A percentile compares a stretch with the other conserved stretches of the same genome.
phyloP scores from a whole-genome alignment of 1,139 yeast species.

The Suhomyces terraborum region DNA sequence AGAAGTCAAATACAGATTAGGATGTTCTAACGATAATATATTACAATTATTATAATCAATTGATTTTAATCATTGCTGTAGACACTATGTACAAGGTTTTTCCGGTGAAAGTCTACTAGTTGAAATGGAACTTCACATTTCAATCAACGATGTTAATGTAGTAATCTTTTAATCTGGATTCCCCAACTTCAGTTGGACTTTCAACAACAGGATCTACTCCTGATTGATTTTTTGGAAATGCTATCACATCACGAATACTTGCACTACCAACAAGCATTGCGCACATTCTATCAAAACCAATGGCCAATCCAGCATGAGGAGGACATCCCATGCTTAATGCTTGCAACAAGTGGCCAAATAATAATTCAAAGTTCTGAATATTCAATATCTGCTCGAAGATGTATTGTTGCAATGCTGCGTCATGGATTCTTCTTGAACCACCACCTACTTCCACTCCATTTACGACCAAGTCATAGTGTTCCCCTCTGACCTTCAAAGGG shows the following conservation, averaged over 20 bases:
- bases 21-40: too few species aligned
- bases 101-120: not conserved
- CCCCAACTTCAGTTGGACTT: constrained; percentile 71
- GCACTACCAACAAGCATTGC: constrained; percentile 80
- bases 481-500: constrained; percentile 79
- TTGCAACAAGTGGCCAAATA: constrained; percentile 84
- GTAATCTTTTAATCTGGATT: constrained; percentile 52
- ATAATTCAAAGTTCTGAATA: constrained; percentile 54
- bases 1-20: too few species aligned
- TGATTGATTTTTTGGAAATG: constrained; percentile 90
- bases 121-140: not conserved
- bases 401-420: constrained; percentile 70
- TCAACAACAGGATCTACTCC: constrained; percentile 89
- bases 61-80: constrained; percentile 4
- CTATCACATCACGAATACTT: constrained; percentile 89
- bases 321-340: constrained; percentile 94
- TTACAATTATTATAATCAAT: constrained; percentile 14
- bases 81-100: constrained; percentile 6
- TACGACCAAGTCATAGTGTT: constrained; percentile 89
- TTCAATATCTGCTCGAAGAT: constrained; percentile 59
- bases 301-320: constrained; percentile 96
- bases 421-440: constrained; percentile 95
- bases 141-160: constrained; percentile 30
- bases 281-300: constrained; percentile 91
- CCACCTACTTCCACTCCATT: constrained; percentile 98